These are phyloP conservation scores for Hansenula sp. DNA, from an alignment of 1,139 yeast genomes.

Conservation along the genomic window DNA sequence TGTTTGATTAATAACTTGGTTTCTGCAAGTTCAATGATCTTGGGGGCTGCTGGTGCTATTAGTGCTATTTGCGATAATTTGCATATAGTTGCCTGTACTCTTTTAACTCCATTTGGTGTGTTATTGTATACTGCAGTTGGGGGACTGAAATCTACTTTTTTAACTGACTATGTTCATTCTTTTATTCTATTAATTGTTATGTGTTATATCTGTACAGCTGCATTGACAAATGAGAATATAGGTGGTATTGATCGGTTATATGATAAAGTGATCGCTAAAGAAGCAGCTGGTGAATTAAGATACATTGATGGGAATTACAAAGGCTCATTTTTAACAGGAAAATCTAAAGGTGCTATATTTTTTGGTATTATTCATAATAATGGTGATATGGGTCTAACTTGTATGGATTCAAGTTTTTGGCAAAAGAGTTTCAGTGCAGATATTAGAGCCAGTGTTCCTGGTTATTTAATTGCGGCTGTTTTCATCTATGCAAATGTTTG, in stretches of 20 bases:
- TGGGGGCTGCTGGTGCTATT: slow-evolving; percentile 36
- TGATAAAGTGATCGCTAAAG: slow-evolving; percentile 21
- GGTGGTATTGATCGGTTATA: slow-evolving; percentile 32
- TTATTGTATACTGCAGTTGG: slow-evolving; percentile 36
- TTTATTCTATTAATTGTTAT: slow-evolving; percentile 31
- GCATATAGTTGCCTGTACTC: slow-evolving; percentile 41
- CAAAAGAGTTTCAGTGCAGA: slow-evolving; percentile 36
- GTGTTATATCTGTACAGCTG: slow-evolving; percentile 28
- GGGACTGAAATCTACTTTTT: slow-evolving; percentile 38
- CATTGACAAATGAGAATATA: slow-evolving; percentile 25
- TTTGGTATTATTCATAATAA: slow-evolving; percentile 46
- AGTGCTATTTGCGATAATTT: slow-evolving; percentile 30
- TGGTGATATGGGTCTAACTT: slow-evolving; percentile 47
- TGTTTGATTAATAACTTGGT: slow-evolving; percentile 31
- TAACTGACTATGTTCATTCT: slow-evolving; percentile 35
- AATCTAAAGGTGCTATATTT: slow-evolving; percentile 37
- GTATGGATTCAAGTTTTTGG: slow-evolving; percentile 48
- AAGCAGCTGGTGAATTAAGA: slow-evolving; percentile 1
- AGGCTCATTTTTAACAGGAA: slow-evolving; percentile 34
- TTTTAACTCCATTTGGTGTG: slow-evolving; percentile 37
- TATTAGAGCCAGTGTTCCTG: slow-evolving; percentile 34
- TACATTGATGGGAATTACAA: slow-evolving; percentile 29
- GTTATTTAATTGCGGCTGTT: slow-evolving; percentile 33
- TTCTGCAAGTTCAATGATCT: slow-evolving; percentile 33
- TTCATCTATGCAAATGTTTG: slow-evolving; percentile 31